phyloP scores from a whole-genome alignment of 2,329 filamentous ascomycete species.

The Colletotrichum shisoi region DNA sequence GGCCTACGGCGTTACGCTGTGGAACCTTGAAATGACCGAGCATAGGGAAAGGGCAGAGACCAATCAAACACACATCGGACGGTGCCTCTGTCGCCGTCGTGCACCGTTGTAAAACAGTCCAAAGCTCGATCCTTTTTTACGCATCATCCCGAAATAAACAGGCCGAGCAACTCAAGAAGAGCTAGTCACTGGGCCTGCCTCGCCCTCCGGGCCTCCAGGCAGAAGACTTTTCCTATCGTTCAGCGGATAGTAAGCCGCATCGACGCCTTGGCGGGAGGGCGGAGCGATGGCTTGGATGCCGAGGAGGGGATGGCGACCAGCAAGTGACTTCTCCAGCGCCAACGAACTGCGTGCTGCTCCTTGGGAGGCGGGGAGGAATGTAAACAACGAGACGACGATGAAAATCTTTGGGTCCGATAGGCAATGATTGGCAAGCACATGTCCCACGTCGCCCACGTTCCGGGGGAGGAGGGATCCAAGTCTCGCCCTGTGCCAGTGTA shows the following conservation, averaged over 20 bases:
- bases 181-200: slow-evolving; percentile 5
- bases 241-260: slow-evolving; percentile 30
- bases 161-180: slow-evolving; percentile 8
- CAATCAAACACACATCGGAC: slow-evolving; percentile 4
- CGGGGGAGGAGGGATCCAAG: slow-evolving; percentile 10
- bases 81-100: slow-evolving; percentile 9
- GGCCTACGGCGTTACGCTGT: slow-evolving; percentile 20
- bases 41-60: slow-evolving; percentile 9
- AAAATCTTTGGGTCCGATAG: slow-evolving; percentile 11
- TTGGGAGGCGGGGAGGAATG: not conserved
- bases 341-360: not conserved
- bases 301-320: not conserved
- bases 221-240: slow-evolving; percentile 10
- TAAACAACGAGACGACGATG: slow-evolving; percentile 17
- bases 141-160: slow-evolving; percentile 3
- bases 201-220: not conserved
- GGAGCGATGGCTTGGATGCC: slow-evolving; percentile 17
- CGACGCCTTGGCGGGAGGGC: slow-evolving; percentile 30
- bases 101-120: slow-evolving; percentile 9
- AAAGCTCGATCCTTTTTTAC: slow-evolving; percentile 3
- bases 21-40: slow-evolving; percentile 34
- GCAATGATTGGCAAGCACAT: slow-evolving; percentile 34
- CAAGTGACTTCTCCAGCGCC: not conserved
- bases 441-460: slow-evolving; percentile 22
- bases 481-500: not conserved